Evolutionary conservation across 2,329 filamentous ascomycete species (phyloP).

Genomic region (Helotiales sp.): DNA sequence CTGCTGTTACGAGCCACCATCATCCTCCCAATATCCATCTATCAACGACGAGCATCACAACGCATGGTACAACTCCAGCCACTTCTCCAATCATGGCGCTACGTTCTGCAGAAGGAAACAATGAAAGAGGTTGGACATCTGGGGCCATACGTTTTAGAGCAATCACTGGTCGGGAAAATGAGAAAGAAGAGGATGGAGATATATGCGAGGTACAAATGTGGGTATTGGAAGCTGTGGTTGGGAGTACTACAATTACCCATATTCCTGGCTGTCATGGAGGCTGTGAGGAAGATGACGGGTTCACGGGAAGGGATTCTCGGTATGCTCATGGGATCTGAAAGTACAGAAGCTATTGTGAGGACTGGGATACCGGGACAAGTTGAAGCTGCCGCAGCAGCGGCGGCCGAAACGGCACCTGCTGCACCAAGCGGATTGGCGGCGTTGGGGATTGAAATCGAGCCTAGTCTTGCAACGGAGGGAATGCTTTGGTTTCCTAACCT

Average conservation of each 20-base stretch:
- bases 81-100: constrained; percentile 40
- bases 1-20: constrained; percentile 48
- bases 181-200: constrained; percentile 32
- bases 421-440: too few relatives aligned
- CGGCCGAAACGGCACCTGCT: too few relatives aligned
- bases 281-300: constrained; percentile 47
- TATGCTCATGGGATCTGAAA: constrained; percentile 29
- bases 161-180: constrained; percentile 23
- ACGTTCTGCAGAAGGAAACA: constrained; percentile 30
- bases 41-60: constrained; percentile 39
- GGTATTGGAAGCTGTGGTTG: constrained; percentile 35
- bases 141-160: constrained; percentile 22
- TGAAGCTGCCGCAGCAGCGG: background rate
- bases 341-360: background rate
- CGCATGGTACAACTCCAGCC: constrained; percentile 45
- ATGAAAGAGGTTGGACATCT: constrained; percentile 27
- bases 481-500: constrained; percentile 61
- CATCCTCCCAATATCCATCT: constrained; percentile 47
- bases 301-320: constrained; percentile 41
- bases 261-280: constrained; percentile 47
- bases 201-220: constrained; percentile 37
- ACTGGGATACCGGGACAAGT: background rate
- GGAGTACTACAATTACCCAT: constrained; percentile 44
- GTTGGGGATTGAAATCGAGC: constrained; percentile 18
- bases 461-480: constrained; percentile 53